Base-by-base conservation (phyloP, 1,139 yeast species). In the Saccharomycopsis hybrid region DNA sequence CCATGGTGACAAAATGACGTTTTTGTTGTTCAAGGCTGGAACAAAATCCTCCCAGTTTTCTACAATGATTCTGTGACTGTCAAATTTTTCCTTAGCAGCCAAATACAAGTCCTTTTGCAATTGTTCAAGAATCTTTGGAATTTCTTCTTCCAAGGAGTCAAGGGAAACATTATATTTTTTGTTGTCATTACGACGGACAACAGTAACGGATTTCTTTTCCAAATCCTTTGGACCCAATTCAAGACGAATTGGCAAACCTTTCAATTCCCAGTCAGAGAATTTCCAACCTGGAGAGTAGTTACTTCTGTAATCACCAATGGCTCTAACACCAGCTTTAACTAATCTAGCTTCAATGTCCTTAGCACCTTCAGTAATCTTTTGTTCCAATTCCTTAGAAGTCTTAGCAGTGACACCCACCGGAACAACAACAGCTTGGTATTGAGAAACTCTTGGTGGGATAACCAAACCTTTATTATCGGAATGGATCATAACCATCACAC, bases 271-370 rank as follows among this genome's bases (percentile, higher is more conserved):
- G 66, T 94, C 96, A 54, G 97, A 85, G 70, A 90, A 94, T 71
- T 92, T 94, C 97, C 97, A 94, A 57, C 98, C 98, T 58, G 98
- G 95, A 50, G 96, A 84, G 72, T 94, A 92, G 72, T 83, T 87
- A 60, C 85, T 95, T 70, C 97, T 82, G 74, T 82, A 83, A 68
- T 94, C 99, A 62, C 92, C 85, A 53, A 76, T 71, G 42, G 78
- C 90, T 68, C 97, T 83, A 53, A 92, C 71, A 50, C 79, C 85
- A 43, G 76, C 73, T 43, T 68, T 71, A 51, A 64, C 62, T 62
- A 89, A 77, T 58, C 74, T 72, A 41, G 66, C 57, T 69, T 85
- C 95, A 57, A 89, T 76, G 33, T 72, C 74, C 58, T 74, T 72
- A 56, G 95, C 88, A 49, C 92, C 86, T 29, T 76, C 76, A 61